Evolutionary conservation across 768 basidiomycete species (phyloP).

Genomic region (Coprinopsis strossmayeri): DNA sequence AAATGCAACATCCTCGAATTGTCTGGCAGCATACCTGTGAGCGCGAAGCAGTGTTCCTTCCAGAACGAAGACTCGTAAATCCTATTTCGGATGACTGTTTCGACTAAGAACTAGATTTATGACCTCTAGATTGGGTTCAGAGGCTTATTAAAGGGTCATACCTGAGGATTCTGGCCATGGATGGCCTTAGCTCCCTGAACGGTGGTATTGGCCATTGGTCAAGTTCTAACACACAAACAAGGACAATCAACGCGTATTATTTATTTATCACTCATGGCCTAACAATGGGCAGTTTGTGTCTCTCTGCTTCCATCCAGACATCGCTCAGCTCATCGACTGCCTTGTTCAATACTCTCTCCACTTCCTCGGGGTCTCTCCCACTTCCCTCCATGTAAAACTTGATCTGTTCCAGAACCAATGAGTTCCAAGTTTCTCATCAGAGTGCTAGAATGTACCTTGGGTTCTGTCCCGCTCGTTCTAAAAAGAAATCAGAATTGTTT

Average conservation of each 20-base stretch:
- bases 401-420: conserved; percentile 38
- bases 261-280: too few relatives aligned
- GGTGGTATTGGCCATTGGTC: not conserved
- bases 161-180: not conserved
- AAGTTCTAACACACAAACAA: not conserved
- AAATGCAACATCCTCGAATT: conserved; percentile 1
- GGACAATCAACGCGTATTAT: too few relatives aligned
- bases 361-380: conserved; percentile 42
- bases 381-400: conserved; percentile 87
- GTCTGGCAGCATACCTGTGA: conserved; percentile 58
- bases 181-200: not conserved
- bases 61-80: conserved; percentile 94
- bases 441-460: conserved; percentile 48
- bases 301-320: conserved; percentile 64
- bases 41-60: conserved; percentile 99
- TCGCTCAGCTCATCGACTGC: conserved; percentile 57
- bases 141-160: not conserved
- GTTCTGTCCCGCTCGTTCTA: conserved; percentile 87
- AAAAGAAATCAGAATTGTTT: conserved; percentile 2
- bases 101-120: conserved; percentile 72
- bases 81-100: conserved; percentile 92
- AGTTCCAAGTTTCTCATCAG: not conserved
- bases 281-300: conserved; percentile 19
- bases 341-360: conserved; percentile 41
- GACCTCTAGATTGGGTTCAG: conserved; percentile 14